Base-by-base conservation (phyloP, 1,139 yeast genomes). In the Eremothecium gossypii region DNA sequence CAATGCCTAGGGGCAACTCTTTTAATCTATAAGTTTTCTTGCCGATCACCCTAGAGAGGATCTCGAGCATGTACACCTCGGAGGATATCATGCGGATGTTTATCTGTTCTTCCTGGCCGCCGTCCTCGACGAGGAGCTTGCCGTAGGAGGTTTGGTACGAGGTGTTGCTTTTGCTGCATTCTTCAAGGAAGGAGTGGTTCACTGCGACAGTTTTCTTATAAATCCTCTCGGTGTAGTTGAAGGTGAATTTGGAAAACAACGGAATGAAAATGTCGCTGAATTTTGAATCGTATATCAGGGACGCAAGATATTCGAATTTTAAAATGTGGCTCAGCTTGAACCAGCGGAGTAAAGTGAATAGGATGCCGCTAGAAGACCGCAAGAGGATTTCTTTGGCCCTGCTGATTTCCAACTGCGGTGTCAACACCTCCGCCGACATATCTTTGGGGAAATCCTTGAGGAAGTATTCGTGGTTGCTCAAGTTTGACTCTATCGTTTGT, bases 241-340 rank as follows among this genome's bases (percentile, higher is more conserved):
- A 69, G 3, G 66, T 56, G 38, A 59, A 51, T 50, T 57, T 53
- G 56, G 65, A 40, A 61, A 65, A 48, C 54, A 69, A 35, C 58
- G 67, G 49, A 53, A 66, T 31, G 65, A 67, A 41, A 4, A 70
- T 61, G n/a, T 70, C 65, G 45, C 79, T 73, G 52, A 69, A 78
- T 43, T 78, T 76, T 8, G 81, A 74, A 59, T 93, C 98, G 60
- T 83, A 83, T 31, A 91, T 58, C 23, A 91, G 58, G 0, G 86
- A 74, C 1, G 82, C 64, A 10, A 91, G 65, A 55, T 81, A 84
- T 58, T 87, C 94, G 57, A 73, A 79, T 59, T 89, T 89, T 50
- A 87, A 62, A 1, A 86, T 67, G 60, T 91, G 95, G 41, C 78
- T 81, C 9, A 73, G 63, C 54, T 83, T 83, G 58, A 86, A 81